Base-by-base conservation (phyloP, 805 yeast species). In the Kazachstania martiniae region DNA sequence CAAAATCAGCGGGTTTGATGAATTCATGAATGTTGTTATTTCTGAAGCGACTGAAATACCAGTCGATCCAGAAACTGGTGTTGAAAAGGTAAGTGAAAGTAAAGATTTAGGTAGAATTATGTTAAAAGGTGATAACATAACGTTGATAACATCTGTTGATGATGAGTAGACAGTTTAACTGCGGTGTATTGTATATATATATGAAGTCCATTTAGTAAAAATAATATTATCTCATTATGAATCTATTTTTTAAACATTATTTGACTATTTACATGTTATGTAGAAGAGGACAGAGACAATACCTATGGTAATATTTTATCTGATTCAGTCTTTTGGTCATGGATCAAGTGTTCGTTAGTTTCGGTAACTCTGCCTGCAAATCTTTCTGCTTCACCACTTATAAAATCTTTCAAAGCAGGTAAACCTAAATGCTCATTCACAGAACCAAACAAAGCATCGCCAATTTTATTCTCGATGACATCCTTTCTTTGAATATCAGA, bases 71-170 rank as follows among this genome's bases (percentile, higher is more conserved):
- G 62, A 63, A 34, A 44, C 52, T 3, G 58, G 58, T 5, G 31
- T 34, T 10, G 59, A 56, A 31, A 15, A 34, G 1, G 23, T 40
- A 3, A 44, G 37, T 2, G 38, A 50, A 18, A 43, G 47, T 10
- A 69, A 72, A 18, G 58, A 60, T n/a, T 49, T 84, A 36, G 95
- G 95, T 1, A 64, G 81, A 37, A 72, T 91, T 16, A 54, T 91
- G 42, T 62, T 91, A 36, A 91, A 91, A 57, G 98, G 99, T 4
- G 99, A 91, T 52, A 91, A 86, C 52, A 83, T 91, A 28, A 79
- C 95, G 7, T 60, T 89, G 36, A 79, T 91, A 21, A 57, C 66
- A 7, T 36, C 56, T 2, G 32, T 35, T n/a, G 46, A 43, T n/a
- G 37, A 35, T n/a, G n/a, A n/a, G n/a, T n/a, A n/a, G n/a, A n/a